Conservation (phyloP, 495 filamentous ascomycete genomes). For the Tuber borchii region DNA sequence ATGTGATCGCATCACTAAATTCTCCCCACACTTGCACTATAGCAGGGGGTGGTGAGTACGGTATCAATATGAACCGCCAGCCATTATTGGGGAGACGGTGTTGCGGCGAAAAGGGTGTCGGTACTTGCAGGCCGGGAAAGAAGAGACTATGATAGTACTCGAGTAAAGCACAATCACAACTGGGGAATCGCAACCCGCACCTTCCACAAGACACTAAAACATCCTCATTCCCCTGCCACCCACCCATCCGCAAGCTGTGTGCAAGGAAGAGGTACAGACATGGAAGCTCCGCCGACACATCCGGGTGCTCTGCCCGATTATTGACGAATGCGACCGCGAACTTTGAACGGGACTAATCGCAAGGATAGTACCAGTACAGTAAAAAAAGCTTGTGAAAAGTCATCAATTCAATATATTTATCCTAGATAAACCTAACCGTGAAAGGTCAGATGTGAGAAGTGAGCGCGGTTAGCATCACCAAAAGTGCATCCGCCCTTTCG, state of each 20-base stretch:
- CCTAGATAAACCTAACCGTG: background rate
- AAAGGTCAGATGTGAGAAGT: constrained; percentile 27
- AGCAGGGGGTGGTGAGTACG: background rate
- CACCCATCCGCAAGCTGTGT: constrained; percentile 13
- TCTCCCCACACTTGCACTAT: background rate
- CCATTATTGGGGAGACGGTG: background rate
- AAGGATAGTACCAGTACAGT: constrained; percentile 15
- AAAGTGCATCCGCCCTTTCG: constrained; percentile 7
- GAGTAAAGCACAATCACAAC: background rate
- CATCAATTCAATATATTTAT: background rate
- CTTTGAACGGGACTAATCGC: background rate
- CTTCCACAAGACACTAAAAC: background rate
- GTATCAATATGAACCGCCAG: background rate
- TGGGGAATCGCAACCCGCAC: background rate
- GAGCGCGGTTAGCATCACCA: constrained; percentile 25
- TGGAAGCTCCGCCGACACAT: constrained; percentile 11
- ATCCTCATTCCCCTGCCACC: constrained; percentile 18
- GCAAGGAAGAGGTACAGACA: constrained; percentile 12
- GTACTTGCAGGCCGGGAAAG: background rate
- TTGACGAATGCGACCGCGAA: constrained; percentile 10
- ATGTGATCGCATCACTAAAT: background rate
- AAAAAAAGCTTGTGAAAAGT: constrained; percentile 6
- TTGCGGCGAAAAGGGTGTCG: background rate
- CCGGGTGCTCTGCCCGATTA: constrained; percentile 21
- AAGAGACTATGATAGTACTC: no score